Base-by-base conservation (phyloP, 305 asterid species). In the Fraxinus nigra region DNA sequence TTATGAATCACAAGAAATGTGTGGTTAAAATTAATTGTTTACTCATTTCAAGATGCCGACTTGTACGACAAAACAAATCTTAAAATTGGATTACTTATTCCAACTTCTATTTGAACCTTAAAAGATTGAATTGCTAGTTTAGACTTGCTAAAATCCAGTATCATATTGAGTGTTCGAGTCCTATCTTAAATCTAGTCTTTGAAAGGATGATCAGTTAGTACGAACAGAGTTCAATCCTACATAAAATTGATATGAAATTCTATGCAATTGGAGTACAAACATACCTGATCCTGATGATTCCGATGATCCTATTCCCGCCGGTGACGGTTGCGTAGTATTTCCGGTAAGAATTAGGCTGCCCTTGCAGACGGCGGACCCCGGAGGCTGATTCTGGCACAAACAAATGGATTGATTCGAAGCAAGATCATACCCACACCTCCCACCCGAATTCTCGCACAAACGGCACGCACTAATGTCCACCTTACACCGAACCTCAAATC, bases 381-480 rank as follows among this genome's bases (percentile, higher is more conserved):
- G 82, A 59, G 81, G 4, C 38, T 81, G 85, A 82, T 81, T 80
- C 34, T 89, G 81, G 80, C 95, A 92, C 22, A 83, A 81, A 84
- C 95, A 92, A 30, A 76, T 80, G 40, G 89, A 92, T 70, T 65
- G 43, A 72, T 86, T 79, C 8, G 80, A 72, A 2, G 40, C 80
- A 2, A 26, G 78, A 76, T 83, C 88, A 63, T 37, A 85, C 16
- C 95, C 93, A 65, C 97, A 92, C 35, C 84, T 86, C 74, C 97
- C 97, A 1, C 85, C 80, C 3, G 93, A 88, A 78, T 70, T 80
- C 84, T 70, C 83, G 83, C 94, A 89, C 43, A 32, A 80, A 5
- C 22, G 69, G 85, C 94, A 91, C 2, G 34, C 83, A 0, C 51
- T 80, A 3, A 84, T 37, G 16, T 82, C 86, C 54, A 80, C 87